Evolutionary conservation across 2,329 filamentous ascomycete species (phyloP), one percentile per base, ranked within the genome.

Genomic region (Colletotrichum liaoningense): DNA sequence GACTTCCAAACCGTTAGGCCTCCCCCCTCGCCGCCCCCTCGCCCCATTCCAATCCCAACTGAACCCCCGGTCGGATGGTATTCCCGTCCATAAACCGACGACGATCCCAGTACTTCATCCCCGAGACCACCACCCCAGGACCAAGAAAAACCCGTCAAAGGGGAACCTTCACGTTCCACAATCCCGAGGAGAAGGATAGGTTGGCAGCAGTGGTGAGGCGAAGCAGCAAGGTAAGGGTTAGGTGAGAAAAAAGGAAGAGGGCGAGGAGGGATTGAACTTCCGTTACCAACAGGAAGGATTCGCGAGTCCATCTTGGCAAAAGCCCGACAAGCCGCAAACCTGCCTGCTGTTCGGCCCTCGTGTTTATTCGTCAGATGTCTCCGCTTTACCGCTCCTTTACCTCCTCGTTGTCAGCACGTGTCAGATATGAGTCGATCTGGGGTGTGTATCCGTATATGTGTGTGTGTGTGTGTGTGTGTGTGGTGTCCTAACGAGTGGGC

Each of bases 71-170:
- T 12, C n/a, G 49, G 5, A 42, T 35, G n/a, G 8, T 42, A 56
- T 59, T 52, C 24, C 70, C 55, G 55, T 33, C 42, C 46, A 35
- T 49, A 54, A 58, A 22, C 55, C 70, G 70, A 59, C 46, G 38
- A 28, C 42, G 30, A 72, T 64, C 66, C 56, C 38, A 71, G 68
- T 24, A 71, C 35, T 65, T 66, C 62, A 70, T 66, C 42, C 67
- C 67, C 68, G 38, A 42, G 38, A 42, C 11, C 33, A 35, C 33
- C 49, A 33, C 30, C 30, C 57, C 24, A 57, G 49, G 49, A 28
- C 16, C 4, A 2, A 22, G 35, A 28, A 35, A 62, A 35, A 5
- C 4, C 38, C 19, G 14, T 35, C 60, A 63, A 35, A 33, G 26
- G 11, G 42, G 26, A 6, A 8, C 2, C 4, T 9, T 12, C 19